phyloP scores from a whole-genome alignment of 805 yeast species.

The Yueomyces sp. region DNA sequence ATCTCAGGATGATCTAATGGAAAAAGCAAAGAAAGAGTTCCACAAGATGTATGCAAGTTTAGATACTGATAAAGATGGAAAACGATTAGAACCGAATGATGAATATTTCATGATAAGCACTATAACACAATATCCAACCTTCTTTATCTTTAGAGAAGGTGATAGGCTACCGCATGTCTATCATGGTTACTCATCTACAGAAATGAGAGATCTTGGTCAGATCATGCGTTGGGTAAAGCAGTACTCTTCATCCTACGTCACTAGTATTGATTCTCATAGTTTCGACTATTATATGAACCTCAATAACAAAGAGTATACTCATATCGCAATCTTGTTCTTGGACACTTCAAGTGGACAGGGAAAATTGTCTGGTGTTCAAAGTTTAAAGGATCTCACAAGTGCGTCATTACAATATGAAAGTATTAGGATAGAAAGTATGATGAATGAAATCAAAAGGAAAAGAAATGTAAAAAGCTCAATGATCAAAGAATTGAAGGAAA shows the following conservation, averaged over 20 bases:
- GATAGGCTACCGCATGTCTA: constrained; percentile 37
- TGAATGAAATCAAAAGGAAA: constrained; percentile 24
- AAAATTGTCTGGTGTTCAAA: constrained; percentile 12
- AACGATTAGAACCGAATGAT: constrained; percentile 25
- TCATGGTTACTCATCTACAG: constrained; percentile 52
- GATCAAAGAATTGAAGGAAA: constrained; percentile 32
- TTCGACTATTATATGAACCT: constrained; percentile 8
- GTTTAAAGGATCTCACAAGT: constrained; percentile 10
- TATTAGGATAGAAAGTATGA: constrained; percentile 29
- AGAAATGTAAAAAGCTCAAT: constrained; percentile 30
- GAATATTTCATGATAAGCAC: constrained; percentile 38
- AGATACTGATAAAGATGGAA: constrained; percentile 3
- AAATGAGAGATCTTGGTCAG: constrained; percentile 37
- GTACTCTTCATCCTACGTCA: constrained; percentile 38
- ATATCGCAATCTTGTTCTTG: constrained; percentile 11
- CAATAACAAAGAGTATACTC: constrained; percentile 8
- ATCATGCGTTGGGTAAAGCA: constrained; percentile 38
- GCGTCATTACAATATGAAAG: constrained; percentile 38
- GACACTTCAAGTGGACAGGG: constrained; percentile 11
- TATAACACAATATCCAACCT: constrained; percentile 47
- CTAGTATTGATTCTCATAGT: constrained; percentile 34
- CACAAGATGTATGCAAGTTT: neutral
- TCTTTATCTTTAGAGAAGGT: constrained; percentile 47
- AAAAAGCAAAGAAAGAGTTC: constrained; percentile 25
- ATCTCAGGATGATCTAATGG: constrained; percentile 34